Evolutionary conservation across 2,329 filamentous ascomycete species (phyloP), one percentile per base, ranked within the genome.

Genomic region (Phialophora expanda): DNA sequence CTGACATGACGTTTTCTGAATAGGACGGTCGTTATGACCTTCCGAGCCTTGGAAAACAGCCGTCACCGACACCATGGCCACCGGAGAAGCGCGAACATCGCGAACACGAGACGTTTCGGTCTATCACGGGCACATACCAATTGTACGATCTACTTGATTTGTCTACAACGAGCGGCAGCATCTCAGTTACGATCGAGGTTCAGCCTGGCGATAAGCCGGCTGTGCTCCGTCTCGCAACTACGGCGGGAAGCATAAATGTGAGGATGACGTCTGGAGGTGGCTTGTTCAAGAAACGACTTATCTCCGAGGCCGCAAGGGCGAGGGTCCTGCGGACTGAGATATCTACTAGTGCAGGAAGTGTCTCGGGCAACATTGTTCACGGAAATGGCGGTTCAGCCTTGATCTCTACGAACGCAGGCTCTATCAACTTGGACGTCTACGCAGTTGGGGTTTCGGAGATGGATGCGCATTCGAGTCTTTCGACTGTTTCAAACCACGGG

Each of bases 381-480:
- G 76, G 82, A 1, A 77, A 80, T 59, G 68, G 70, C 4, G 69
- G 70, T 26, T 80, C 83, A 50, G 74, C 77, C 4, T 78, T 86
- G 68, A 73, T 80, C 26, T 76, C 78, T 3, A 81, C 84, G 9
- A 70, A 76, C 0, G 76, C 76, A 56, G 87, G 86, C 30, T 75
- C 73, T 11, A 79, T 88, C 50, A 79, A 76, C 20, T 81, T 84
- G 9, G 80, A 77, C 0, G 79, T 89, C 28, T 75, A 76, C 56
- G 56, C 64, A 0, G 58, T 63, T 14, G 66, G 66, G 3, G 68
- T 68, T 11, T 65, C 68, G 20, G 64, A 64, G 48, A n/a, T 51
- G 14, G 64, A 68, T 50, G 38, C 69, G 2, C 12, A 32, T 14
- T 67, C 67, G 28, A 66, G 56, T 14, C 57, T 69, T 20, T 58